Percentiles rank a stretch among this genome's conserved stretches.
Evolutionary conservation across 805 yeast species (phyloP).

Genomic region (Cyberlindnera xylosilytica): DNA sequence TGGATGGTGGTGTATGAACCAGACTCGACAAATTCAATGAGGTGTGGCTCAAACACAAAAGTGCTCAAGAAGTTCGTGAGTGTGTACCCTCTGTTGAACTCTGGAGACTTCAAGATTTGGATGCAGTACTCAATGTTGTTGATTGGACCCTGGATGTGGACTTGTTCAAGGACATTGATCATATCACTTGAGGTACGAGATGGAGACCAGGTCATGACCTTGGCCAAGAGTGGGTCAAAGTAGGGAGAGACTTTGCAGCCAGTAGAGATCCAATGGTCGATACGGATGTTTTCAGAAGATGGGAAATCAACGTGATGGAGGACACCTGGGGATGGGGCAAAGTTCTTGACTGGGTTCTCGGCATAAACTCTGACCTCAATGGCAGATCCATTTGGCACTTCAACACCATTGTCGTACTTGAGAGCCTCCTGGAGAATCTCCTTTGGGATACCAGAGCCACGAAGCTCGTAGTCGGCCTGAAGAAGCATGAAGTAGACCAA

Average conservation of each 20-base stretch:
- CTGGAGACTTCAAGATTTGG: constrained; percentile 72
- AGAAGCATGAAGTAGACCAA: constrained; percentile 96
- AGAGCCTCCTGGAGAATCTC: constrained; percentile 37
- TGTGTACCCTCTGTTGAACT: constrained; percentile 80
- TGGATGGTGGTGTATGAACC: constrained; percentile 96
- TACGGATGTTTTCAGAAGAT: constrained; percentile 64
- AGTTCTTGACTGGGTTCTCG: constrained; percentile 92
- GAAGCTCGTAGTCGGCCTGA: constrained; percentile 86
- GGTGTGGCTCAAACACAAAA: constrained; percentile 74
- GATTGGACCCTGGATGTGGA: constrained; percentile 80
- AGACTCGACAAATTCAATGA: constrained; percentile 79
- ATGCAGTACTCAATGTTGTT: constrained; percentile 87
- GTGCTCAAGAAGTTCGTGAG: constrained; percentile 84
- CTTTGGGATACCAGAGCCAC: constrained; percentile 56
- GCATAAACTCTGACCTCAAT: constrained; percentile 97
- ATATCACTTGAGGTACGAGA: constrained; percentile 75
- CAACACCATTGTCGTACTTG: not conserved
- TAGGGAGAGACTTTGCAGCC: constrained; percentile 89
- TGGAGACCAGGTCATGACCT: constrained; percentile 90
- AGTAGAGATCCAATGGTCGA: constrained; percentile 89
- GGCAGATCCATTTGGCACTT: constrained; percentile 62
- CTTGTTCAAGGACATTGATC: constrained; percentile 76
- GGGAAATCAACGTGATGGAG: constrained; percentile 83
- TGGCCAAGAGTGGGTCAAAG: constrained; percentile 94
- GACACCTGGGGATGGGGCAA: constrained; percentile 95